Evolutionary conservation across 345 rosid genomes (phyloP), one percentile per base, ranked within the genome.

Genomic region (Acer negundo): DNA sequence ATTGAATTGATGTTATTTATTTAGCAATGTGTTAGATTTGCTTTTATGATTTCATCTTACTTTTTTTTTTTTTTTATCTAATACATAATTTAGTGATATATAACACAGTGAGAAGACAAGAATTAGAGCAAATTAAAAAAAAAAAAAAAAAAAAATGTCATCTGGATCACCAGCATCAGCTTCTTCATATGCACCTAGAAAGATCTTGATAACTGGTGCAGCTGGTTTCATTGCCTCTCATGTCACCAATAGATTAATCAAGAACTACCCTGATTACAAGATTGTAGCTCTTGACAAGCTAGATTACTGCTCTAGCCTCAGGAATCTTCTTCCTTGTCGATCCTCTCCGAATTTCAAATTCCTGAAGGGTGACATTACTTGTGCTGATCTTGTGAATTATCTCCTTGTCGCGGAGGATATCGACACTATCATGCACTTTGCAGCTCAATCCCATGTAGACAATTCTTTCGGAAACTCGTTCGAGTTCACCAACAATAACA

Each of bases 381-480:
- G 93, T 72, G 80, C 90, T 61, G 93, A 90, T 70, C 90, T 90
- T 19, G 86, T 90, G 44, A 88, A 88, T 75, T 78, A 84, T 78
- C 86, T 90, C 76, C 75, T 90, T 42, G 51, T 85, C 2, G 84
- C 88, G 0, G 93, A 90, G 77, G 80, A 82, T 62, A 90, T 90
- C 8, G 93, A 90, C 40, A 88, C 93, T 0, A 86, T 88, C 2
- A 88, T 90, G 91, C 93, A 90, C 19, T 88, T 90, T 59, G 93
- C 93, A 35, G 93, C 93, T 47, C 93, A 90, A 72, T 83, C 91
- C 17, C 93, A 90, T 67, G 93, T 90, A 46, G 93, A 90, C 42
- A 90, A 90, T 73, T 90, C 93, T 11, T 90, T 90, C 58, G 90
- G 93, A 42, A 90, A 90, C 77, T 85, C 89, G 28, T 87, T 90